These are phyloP conservation scores for Aureobasidium lini DNA, from an alignment of 2,329 filamentous ascomycete species.

Conservation along the genomic window DNA sequence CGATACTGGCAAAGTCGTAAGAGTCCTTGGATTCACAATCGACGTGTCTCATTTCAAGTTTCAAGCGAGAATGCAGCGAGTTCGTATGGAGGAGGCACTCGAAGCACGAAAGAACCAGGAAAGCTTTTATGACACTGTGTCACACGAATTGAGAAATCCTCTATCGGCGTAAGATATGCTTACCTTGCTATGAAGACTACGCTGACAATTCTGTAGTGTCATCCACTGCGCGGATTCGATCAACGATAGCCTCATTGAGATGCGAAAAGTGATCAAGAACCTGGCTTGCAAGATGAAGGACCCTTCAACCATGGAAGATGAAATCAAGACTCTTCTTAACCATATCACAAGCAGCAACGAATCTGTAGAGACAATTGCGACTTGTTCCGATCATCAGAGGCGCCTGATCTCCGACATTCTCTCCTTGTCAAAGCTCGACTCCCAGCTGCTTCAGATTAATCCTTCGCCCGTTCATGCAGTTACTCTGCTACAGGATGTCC, in stretches of 20 bases:
- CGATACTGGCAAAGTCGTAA: slow-evolving; percentile 21
- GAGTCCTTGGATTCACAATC: slow-evolving; percentile 26
- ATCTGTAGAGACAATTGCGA: slow-evolving; percentile 23
- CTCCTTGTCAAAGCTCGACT: slow-evolving; percentile 33
- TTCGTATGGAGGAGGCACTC: slow-evolving; percentile 28
- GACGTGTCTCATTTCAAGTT: slow-evolving; percentile 29
- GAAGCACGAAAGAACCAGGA: slow-evolving; percentile 30
- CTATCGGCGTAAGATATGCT: slow-evolving; percentile 25
- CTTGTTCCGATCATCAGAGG: slow-evolving; percentile 25
- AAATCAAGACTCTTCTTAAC: background rate
- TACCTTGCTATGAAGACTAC: slow-evolving; percentile 14
- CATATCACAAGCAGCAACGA: slow-evolving; percentile 15
- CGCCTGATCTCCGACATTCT: slow-evolving; percentile 42
- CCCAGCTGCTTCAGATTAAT: slow-evolving; percentile 30
- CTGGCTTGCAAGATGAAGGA: background rate
- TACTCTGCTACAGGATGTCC: slow-evolving; percentile 29
- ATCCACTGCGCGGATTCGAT: slow-evolving; percentile 35
- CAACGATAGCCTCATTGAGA: background rate
- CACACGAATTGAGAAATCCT: slow-evolving; percentile 33
- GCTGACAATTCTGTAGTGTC: slow-evolving; percentile 21
- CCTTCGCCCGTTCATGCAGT: slow-evolving; percentile 31
- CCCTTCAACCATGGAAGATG: background rate
- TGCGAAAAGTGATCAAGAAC: slow-evolving; percentile 13
- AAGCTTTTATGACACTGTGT: slow-evolving; percentile 11
- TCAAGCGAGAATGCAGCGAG: slow-evolving; percentile 23